These are phyloP conservation scores for Aspergillus neoniger DNA, from an alignment of 2,329 filamentous ascomycete genomes.

Conservation along the genomic window DNA sequence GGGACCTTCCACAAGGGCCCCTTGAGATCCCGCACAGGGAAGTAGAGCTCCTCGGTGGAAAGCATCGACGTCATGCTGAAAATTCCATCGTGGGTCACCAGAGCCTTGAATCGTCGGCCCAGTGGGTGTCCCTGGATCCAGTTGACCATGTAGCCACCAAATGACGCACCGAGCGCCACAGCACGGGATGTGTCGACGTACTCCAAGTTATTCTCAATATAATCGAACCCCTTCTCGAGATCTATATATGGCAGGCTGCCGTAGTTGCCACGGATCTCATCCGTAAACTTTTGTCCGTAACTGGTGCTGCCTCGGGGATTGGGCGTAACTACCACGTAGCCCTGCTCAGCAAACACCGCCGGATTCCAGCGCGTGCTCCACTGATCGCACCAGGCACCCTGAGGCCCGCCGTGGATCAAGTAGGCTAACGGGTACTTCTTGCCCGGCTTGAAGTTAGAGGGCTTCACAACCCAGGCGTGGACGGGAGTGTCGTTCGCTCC, in stretches of 20 bases:
- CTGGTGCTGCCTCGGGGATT: slow-evolving; percentile 62
- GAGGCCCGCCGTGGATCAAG: slow-evolving; percentile 57
- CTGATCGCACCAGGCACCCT: slow-evolving; percentile 54
- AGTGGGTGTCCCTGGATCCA: slow-evolving; percentile 60
- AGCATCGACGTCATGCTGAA: slow-evolving; percentile 48
- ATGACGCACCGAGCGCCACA: slow-evolving; percentile 56
- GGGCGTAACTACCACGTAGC: slow-evolving; percentile 61
- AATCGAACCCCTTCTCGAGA: slow-evolving; percentile 55
- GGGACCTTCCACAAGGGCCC: slow-evolving; percentile 54
- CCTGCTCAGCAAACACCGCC: slow-evolving; percentile 61
- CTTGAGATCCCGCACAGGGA: slow-evolving; percentile 55
- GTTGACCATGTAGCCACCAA: slow-evolving; percentile 63
- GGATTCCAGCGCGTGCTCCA: slow-evolving; percentile 60
- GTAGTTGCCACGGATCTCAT: slow-evolving; percentile 55
- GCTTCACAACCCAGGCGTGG: slow-evolving; percentile 51
- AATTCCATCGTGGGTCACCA: slow-evolving; percentile 57
- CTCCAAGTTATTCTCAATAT: slow-evolving; percentile 52
- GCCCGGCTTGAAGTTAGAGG: slow-evolving; percentile 47
- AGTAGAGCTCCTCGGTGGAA: slow-evolving; percentile 57
- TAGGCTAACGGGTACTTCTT: slow-evolving; percentile 58
- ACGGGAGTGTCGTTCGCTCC: slow-evolving; percentile 48
- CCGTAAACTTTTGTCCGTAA: slow-evolving; percentile 58
- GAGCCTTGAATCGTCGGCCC: slow-evolving; percentile 58
- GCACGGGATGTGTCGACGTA: slow-evolving; percentile 58
- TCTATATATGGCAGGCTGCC: slow-evolving; percentile 59